phyloP scores from a whole-genome alignment of 2,329 filamentous ascomycete species.

The Phyllosticta citrichinensis region DNA sequence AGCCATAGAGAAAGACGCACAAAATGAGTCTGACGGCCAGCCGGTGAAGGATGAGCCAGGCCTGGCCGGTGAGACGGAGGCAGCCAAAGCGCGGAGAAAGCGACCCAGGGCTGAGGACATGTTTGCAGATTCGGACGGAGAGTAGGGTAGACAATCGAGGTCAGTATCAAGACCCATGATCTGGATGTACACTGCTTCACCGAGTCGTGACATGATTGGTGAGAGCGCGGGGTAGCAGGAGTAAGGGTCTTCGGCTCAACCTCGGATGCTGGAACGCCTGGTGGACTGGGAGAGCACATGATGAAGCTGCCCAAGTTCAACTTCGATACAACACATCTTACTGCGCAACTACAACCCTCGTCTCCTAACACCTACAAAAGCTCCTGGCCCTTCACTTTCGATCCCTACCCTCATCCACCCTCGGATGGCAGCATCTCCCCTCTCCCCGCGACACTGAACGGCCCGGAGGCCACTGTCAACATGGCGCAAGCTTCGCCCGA shows the following conservation, averaged over 20 bases:
- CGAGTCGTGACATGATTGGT: not conserved
- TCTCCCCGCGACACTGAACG: slow-evolving; percentile 6
- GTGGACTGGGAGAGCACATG: not conserved
- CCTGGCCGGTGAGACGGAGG: slow-evolving; percentile 23
- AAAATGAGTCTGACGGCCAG: not conserved
- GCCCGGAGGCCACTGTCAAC: slow-evolving; percentile 9
- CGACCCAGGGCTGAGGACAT: slow-evolving; percentile 30
- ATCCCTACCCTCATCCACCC: not conserved
- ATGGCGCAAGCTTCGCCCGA: slow-evolving; percentile 11
- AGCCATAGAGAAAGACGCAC: not conserved
- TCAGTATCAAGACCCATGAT: not conserved
- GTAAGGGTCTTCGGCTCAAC: not conserved
- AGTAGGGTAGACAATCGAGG: not conserved
- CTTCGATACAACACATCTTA: slow-evolving; percentile 3
- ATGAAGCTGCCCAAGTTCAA: slow-evolving; percentile 10
- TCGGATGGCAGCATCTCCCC: slow-evolving; percentile 8
- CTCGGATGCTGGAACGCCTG: not conserved
- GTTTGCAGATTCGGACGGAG: slow-evolving; percentile 21
- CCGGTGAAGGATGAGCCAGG: not conserved
- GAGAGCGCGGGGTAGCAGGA: not conserved
- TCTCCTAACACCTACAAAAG: not conserved
- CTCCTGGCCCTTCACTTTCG: not conserved
- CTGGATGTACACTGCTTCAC: not conserved
- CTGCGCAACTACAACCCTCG: slow-evolving; percentile 1
- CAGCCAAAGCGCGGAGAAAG: slow-evolving; percentile 24